Base-by-base conservation (phyloP, 352 stramenopile species). In the Phytophthora chlamydospora region DNA sequence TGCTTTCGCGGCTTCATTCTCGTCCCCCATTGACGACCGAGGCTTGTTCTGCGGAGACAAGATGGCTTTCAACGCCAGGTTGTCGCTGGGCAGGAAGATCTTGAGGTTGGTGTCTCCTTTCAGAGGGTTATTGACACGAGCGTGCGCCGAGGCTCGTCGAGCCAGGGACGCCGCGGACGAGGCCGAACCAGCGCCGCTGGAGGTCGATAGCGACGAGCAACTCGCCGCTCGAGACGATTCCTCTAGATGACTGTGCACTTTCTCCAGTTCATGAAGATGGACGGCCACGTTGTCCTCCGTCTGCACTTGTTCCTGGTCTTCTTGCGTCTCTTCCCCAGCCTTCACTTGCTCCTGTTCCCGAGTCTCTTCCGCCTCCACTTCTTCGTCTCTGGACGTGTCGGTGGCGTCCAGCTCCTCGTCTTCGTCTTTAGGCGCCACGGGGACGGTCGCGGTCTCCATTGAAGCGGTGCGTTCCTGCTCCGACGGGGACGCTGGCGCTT, bases 41-140 rank as follows among this genome's bases (percentile, higher is more conserved):
- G n/a, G 55, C 17, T 65, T 27, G 16, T 42, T 70, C 31, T 68
- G 60, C 2, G 75, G 79, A 2, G 76, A 89, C 14, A 89, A 44
- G 50, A 85, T 86, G 35, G 76, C 76, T 54, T 83, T 79, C 14
- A 89, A 55, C 29, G 79, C 76, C 43, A 89, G 42, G 38, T 71
- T 81, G 45, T 89, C 77, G 11, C 63, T 77, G 6, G 79, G 73
- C 21, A 82, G 63, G 38, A 89, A 85, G 44, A 87, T 86, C 47
- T 75, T 74, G 39, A 86, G 58, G 47, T 58, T 73, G 1, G 54
- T 62, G 36, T 77, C 68, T 24, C 66, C 57, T 40, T 55, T 59
- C 24, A 78, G 38, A 11, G 62, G 62, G 27, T 75, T 75, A 12
- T 24, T 34, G 2, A 53, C 11, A 0, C 50, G 49, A 11, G 43